Percentiles rank a stretch among this genome's conserved stretches.
Evolutionary conservation across 2,329 filamentous ascomycete species (phyloP).

Genomic region (Fusarium oligoseptatum): DNA sequence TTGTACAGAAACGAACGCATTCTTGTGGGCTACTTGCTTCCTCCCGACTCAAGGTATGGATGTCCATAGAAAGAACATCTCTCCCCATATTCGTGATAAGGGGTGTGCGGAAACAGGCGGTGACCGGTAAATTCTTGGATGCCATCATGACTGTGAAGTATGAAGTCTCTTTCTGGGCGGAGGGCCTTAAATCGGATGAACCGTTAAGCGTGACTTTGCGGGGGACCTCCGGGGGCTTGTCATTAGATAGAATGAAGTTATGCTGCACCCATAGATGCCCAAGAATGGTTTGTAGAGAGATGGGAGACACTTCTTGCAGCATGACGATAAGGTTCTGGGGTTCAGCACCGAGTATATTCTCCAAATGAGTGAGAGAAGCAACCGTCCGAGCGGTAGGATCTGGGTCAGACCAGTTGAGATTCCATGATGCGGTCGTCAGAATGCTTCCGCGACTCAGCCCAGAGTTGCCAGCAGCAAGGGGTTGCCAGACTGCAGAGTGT

Average conservation of each 20-base stretch:
- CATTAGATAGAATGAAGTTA: constrained; percentile 19
- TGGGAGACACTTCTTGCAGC: constrained; percentile 8
- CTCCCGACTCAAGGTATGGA: neutral
- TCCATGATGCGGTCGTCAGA: constrained; percentile 15
- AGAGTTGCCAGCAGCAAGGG: neutral
- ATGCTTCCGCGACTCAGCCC: neutral
- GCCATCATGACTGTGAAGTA: constrained; percentile 23
- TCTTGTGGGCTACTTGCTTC: neutral
- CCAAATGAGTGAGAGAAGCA: neutral
- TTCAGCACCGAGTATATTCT: neutral
- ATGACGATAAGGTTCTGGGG: neutral
- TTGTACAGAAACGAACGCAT: constrained; percentile 11
- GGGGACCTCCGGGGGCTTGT: neutral
- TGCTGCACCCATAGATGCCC: constrained; percentile 5
- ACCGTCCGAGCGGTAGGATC: neutral
- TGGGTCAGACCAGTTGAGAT: constrained; percentile 11
- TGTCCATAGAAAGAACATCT: constrained; percentile 14
- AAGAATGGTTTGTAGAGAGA: neutral
- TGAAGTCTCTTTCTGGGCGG: neutral
- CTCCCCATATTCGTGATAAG: constrained; percentile 12
- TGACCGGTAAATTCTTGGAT: constrained; percentile 4
- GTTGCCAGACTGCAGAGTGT: neutral
- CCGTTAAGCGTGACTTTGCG: neutral
- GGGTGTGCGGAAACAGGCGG: constrained; percentile 9
- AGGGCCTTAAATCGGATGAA: neutral